Evolutionary conservation across 768 basidiomycete genomes (phyloP).

Genomic region (Panellus pusillus): DNA sequence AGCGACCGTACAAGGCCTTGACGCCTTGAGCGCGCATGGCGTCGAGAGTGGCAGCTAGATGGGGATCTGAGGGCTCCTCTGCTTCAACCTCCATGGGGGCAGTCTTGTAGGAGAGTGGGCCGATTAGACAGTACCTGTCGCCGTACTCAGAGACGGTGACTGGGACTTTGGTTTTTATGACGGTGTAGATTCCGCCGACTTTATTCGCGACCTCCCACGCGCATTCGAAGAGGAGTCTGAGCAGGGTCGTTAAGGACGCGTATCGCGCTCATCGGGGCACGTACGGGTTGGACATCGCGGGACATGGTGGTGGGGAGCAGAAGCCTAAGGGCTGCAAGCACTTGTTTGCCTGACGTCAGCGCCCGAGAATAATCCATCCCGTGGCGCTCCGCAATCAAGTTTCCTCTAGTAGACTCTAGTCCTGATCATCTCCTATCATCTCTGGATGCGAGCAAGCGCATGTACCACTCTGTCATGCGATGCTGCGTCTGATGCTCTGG

Average conservation of each 20-base stretch:
- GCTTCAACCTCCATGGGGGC: constrained; percentile 99
- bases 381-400: too few relatives aligned
- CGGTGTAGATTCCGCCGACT: constrained; percentile 98
- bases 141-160: constrained; percentile 97
- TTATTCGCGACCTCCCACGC: constrained; percentile 99
- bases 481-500: too few relatives aligned
- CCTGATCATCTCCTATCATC: too few relatives aligned
- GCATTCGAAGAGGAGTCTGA: constrained; percentile 78
- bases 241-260: background rate
- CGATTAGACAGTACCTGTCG: constrained; percentile 93
- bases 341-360: too few relatives aligned
- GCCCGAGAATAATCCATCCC: too few relatives aligned
- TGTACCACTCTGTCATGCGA: too few relatives aligned
- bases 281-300: constrained; percentile 72
- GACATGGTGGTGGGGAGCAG: constrained; percentile 25
- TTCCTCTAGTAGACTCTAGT: too few relatives aligned
- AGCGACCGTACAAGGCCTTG: constrained; percentile 92
- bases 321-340: background rate
- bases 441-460: too few relatives aligned
- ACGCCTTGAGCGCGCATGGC: constrained; percentile 87
- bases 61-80: constrained; percentile 82
- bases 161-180: constrained; percentile 99
- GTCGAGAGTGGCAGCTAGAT: constrained; percentile 74
- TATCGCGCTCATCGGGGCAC: background rate
- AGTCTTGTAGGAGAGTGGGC: constrained; percentile 97